A percentile compares a stretch with the other conserved stretches of the same genome.
Conservation (phyloP, 345 rosid species). For the Hibiscus mutabilis region DNA sequence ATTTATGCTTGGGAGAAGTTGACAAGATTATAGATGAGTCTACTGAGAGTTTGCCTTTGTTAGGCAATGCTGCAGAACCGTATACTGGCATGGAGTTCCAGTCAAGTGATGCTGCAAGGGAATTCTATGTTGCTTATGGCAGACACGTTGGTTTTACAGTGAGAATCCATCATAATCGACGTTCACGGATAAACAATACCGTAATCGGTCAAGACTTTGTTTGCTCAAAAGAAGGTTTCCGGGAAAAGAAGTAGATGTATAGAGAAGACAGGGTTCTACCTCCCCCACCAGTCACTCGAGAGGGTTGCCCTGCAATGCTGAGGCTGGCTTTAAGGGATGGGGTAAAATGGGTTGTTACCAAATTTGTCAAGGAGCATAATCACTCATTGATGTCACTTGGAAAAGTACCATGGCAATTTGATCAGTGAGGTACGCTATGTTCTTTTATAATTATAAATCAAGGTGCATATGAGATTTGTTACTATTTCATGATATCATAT, state of each 20-base stretch:
- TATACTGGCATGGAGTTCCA: constrained; percentile 37
- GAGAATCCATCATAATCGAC: constrained; percentile 44
- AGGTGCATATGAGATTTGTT: not conserved
- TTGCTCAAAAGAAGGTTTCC: constrained; percentile 51
- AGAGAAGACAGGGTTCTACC: constrained; percentile 54
- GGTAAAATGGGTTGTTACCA: constrained; percentile 37
- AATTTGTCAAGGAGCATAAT: constrained; percentile 37
- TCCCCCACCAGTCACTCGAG: constrained; percentile 45
- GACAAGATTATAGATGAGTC: constrained; percentile 30
- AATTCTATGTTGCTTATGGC: constrained; percentile 42
- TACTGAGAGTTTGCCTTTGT: constrained; percentile 18
- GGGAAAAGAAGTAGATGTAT: constrained; percentile 43
- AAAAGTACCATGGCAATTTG: constrained; percentile 38
- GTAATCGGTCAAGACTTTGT: constrained; percentile 56
- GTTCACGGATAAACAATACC: constrained; percentile 35
- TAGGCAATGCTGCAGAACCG: constrained; percentile 22
- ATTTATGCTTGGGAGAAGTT: constrained; percentile 32
- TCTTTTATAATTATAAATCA: not conserved
- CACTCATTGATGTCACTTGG: constrained; percentile 35
- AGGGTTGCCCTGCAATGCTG: constrained; percentile 45
- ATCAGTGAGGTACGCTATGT: constrained; percentile 29
- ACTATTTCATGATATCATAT: not conserved
- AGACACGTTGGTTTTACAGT: constrained; percentile 39
- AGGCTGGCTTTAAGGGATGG: constrained; percentile 40
- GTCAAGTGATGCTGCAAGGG: constrained; percentile 43